Base-by-base conservation (phyloP, 2,329 filamentous ascomycete species). In the Talaromyces sp. region DNA sequence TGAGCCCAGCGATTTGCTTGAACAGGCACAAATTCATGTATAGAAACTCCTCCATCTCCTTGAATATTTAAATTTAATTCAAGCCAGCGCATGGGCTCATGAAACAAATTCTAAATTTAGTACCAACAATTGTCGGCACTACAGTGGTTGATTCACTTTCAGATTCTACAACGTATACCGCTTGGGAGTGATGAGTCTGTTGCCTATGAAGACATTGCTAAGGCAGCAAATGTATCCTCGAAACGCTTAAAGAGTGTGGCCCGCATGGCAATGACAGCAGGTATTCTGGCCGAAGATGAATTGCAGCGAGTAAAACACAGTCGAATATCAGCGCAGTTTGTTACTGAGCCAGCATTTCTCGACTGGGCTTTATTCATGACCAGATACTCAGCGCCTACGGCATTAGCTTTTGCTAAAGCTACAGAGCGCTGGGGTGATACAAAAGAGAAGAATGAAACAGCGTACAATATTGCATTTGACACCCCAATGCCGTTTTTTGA, bases 191-290 rank as follows among this genome's bases (percentile, higher is more conserved):
- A 35, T 56, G 16, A 16, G 35, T 54, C 48, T 8, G 14, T 56
- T 37, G 31, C 50, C 16, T 56, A 37, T 37, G 50, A 56, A n/a
- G 60, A 54, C 10, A 35, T 62, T 19, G 60, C 60, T 13, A 19
- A 22, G 6, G 47, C 33, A 27, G 72, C 71, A 14, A 61, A 67
- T 1, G 68, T 79, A 2, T 63, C 69, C 2, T 70, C 73, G 31
- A 31, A 60, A 0, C 68, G 67, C 3, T 67, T 78, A 9, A 69
- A 72, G 31, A 69, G 60, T 43, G 74, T 84, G 7, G 73, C 86
- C 33, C 83, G 85, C 8, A 82, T 87, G 71, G 84, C 82, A 45
- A 87, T 87, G 80, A 87, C 84, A 13, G 84, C 82, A 68, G 76
- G 78, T 11, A 79, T 88, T 65, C 87, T 88, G 73, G 71, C 75